These are phyloP conservation scores for Neofusicoccum sp. DNA, from an alignment of 2,329 filamentous ascomycete genomes.

Conservation along the genomic window DNA sequence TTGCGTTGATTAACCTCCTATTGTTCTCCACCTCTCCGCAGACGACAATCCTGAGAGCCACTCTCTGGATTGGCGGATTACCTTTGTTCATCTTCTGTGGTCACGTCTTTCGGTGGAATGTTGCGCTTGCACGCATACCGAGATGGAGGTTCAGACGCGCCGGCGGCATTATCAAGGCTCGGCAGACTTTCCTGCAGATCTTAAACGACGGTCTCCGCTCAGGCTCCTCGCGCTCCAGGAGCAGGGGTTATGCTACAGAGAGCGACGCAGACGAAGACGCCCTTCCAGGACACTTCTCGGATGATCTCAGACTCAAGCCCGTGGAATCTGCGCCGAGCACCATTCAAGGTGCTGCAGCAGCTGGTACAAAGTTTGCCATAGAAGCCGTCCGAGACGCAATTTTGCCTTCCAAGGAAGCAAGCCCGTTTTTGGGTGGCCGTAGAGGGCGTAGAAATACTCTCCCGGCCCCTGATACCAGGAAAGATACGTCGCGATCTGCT, in stretches of 20 bases:
- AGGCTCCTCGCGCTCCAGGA: slow-evolving; percentile 14
- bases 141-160: slow-evolving; percentile 81
- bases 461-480: slow-evolving; percentile 22
- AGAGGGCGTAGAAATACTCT: slow-evolving; percentile 38
- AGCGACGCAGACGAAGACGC: slow-evolving; percentile 54
- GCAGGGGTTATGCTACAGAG: slow-evolving; percentile 29
- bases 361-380: not conserved
- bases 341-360: not conserved
- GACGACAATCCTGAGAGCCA: slow-evolving; percentile 44
- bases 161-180: slow-evolving; percentile 46
- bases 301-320: slow-evolving; percentile 13
- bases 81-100: slow-evolving; percentile 73
- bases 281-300: not conserved
- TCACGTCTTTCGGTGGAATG: slow-evolving; percentile 77
- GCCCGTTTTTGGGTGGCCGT: not conserved
- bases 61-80: slow-evolving; percentile 66
- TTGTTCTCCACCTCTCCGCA: slow-evolving; percentile 70
- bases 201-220: slow-evolving; percentile 39
- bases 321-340: slow-evolving; percentile 13
- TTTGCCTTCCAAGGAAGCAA: slow-evolving; percentile 1
- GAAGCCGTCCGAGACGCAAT: slow-evolving; percentile 6
- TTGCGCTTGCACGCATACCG: slow-evolving; percentile 83
- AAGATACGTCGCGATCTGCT: slow-evolving; percentile 20
- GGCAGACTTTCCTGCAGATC: slow-evolving; percentile 47
- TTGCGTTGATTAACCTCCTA: slow-evolving; percentile 78